phyloP scores from a whole-genome alignment of 1,284 basidiomycete species.

The Ustilago loliicola region DNA sequence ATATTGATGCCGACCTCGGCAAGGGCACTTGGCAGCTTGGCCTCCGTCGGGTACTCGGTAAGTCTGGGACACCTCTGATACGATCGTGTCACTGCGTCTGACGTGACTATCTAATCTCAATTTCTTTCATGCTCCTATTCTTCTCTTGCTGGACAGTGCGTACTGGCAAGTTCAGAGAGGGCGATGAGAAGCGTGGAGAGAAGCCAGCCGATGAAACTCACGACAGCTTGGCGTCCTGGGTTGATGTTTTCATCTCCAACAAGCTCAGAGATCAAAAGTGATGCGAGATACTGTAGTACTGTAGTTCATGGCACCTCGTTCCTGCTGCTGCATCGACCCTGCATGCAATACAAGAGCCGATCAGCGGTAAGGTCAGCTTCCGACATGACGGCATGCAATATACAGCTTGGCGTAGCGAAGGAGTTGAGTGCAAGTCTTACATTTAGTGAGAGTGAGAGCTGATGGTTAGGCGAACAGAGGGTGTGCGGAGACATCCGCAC shows the following conservation, averaged over 20 bases:
- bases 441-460: too few relatives aligned
- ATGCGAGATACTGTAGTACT: background rate
- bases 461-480: too few relatives aligned
- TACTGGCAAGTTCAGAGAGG: conserved; percentile 40
- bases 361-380: background rate
- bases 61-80: background rate
- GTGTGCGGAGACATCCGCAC: conserved; percentile 12
- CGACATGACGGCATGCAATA: background rate
- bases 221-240: conserved; percentile 37
- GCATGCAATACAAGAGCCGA: conserved; percentile 7
- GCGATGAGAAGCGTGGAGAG: conserved; percentile 36
- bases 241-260: conserved; percentile 32
- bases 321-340: too few relatives aligned
- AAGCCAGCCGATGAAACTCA: conserved; percentile 26
- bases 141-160: conserved; percentile 22
- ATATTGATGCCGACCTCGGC: conserved; percentile 47
- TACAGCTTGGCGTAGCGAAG: too few relatives aligned
- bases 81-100: too few relatives aligned
- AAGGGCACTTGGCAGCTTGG: conserved; percentile 46
- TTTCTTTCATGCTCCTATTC: background rate
- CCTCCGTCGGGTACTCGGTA: conserved; percentile 41
- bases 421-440: too few relatives aligned
- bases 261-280: conserved; percentile 12
- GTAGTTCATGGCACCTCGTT: too few relatives aligned
- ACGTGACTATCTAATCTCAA: too few relatives aligned